phyloP scores from a whole-genome alignment of 441 rosid genomes.

The Syzygium syzygioides region DNA sequence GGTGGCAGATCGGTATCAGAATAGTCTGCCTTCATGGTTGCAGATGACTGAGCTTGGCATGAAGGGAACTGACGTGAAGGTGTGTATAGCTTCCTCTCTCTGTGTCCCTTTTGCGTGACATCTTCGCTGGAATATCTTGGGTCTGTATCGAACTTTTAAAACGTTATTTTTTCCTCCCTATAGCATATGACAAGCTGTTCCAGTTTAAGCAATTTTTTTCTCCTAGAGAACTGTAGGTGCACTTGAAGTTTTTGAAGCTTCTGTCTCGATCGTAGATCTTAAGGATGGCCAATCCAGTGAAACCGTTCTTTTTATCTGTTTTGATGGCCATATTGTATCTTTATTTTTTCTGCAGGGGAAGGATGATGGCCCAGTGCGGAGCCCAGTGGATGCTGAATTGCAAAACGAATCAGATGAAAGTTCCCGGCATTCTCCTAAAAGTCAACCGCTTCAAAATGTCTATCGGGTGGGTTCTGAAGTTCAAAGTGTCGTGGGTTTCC shows the following conservation, averaged over 20 bases:
- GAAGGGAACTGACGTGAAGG: constrained; percentile 34
- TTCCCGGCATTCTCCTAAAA: constrained; percentile 45
- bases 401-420: constrained; percentile 58
- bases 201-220: not conserved
- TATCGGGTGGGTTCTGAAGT: constrained; percentile 21
- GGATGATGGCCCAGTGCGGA: constrained; percentile 38
- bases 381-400: constrained; percentile 26
- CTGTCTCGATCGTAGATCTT: not conserved
- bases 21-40: constrained; percentile 65
- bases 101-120: not conserved
- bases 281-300: not conserved
- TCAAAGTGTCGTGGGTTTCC: constrained; percentile 27
- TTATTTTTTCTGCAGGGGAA: constrained; percentile 61
- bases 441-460: constrained; percentile 26
- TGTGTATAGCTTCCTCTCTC: constrained; percentile 13
- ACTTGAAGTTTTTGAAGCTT: not conserved
- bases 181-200: not conserved
- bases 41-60: constrained; percentile 42
- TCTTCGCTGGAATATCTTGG: not conserved
- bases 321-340: constrained; percentile 29
- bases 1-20: constrained; percentile 50
- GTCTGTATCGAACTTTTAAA: not conserved
- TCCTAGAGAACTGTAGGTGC: not conserved
- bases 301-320: constrained; percentile 26
- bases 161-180: not conserved